phyloP scores from a whole-genome alignment of 352 stramenopile species.

The Elongisporangium anandrum region DNA sequence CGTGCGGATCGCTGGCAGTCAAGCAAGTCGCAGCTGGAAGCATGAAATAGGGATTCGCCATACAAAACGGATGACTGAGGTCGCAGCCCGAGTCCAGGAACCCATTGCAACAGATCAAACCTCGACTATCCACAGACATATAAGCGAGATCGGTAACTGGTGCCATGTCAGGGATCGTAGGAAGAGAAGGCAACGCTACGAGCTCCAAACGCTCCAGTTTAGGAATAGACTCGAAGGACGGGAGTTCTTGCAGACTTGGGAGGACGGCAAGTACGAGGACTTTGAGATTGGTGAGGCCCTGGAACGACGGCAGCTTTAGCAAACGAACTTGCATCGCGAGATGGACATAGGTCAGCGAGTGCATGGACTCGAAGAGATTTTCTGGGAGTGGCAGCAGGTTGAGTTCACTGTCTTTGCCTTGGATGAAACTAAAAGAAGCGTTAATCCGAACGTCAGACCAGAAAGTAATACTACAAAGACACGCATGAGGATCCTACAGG shows the following conservation, averaged over 20 bases:
- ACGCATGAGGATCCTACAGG: constrained; percentile 12
- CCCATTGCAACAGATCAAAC: constrained; percentile 25
- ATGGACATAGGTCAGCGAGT: constrained; percentile 29
- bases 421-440: constrained; percentile 12
- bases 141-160: constrained; percentile 14
- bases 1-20: background rate
- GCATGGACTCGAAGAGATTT: constrained; percentile 35
- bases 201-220: constrained; percentile 22
- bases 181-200: constrained; percentile 7
- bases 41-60: background rate
- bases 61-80: constrained; percentile 13
- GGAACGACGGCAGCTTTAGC: constrained; percentile 20
- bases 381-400: constrained; percentile 16
- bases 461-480: background rate
- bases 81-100: constrained; percentile 17
- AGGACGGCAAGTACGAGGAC: constrained; percentile 20
- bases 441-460: background rate
- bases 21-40: constrained; percentile 12
- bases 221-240: constrained; percentile 10
- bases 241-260: constrained; percentile 10
- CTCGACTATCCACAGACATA: constrained; percentile 11
- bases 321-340: constrained; percentile 19
- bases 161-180: constrained; percentile 19
- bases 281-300: constrained; percentile 27
- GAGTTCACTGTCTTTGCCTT: constrained; percentile 22